Conservation (phyloP, 176 grass and related monocot species). For the Tillandsia leiboldiana region DNA sequence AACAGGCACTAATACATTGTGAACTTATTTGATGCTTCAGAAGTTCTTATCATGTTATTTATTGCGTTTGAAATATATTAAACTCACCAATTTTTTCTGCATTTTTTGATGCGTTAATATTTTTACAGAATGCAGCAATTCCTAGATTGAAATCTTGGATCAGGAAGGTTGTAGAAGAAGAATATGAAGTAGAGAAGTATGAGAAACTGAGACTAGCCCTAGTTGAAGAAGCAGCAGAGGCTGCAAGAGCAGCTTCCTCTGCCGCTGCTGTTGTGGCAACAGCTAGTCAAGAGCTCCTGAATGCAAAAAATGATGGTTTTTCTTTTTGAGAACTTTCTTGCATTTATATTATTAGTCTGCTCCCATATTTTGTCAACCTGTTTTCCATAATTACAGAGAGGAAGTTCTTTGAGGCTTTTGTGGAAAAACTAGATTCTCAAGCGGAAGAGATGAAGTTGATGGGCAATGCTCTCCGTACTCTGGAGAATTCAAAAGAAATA, state of each 20-base stretch:
- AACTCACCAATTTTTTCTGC: not conserved
- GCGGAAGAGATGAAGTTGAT: constrained; percentile 23
- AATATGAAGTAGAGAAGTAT: not conserved
- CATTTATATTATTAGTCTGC: not conserved
- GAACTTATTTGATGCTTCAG: not conserved
- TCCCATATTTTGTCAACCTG: not conserved
- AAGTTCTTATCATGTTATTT: not conserved
- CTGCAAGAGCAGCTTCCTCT: constrained; percentile 25
- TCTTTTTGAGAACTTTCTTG: not conserved
- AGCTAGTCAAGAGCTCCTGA: constrained; percentile 20
- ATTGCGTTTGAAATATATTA: not conserved
- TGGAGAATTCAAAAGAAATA: constrained; percentile 8
- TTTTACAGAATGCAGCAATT: constrained; percentile 9
- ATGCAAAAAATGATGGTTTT: constrained; percentile 18
- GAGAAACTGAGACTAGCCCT: not conserved
- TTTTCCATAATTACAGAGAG: constrained; percentile 10
- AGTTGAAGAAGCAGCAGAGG: constrained; percentile 16
- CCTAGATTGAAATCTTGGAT: constrained; percentile 22
- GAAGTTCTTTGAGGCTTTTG: constrained; percentile 17
- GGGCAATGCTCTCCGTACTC: constrained; percentile 2
- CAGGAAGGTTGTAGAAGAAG: constrained; percentile 9
- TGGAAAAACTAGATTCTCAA: constrained; percentile 6
- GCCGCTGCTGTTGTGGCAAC: constrained; percentile 8
- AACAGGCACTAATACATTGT: not conserved
- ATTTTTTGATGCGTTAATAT: not conserved